Conservation (phyloP, 2,329 filamentous ascomycete species). For the Bipolaris victoriae region DNA sequence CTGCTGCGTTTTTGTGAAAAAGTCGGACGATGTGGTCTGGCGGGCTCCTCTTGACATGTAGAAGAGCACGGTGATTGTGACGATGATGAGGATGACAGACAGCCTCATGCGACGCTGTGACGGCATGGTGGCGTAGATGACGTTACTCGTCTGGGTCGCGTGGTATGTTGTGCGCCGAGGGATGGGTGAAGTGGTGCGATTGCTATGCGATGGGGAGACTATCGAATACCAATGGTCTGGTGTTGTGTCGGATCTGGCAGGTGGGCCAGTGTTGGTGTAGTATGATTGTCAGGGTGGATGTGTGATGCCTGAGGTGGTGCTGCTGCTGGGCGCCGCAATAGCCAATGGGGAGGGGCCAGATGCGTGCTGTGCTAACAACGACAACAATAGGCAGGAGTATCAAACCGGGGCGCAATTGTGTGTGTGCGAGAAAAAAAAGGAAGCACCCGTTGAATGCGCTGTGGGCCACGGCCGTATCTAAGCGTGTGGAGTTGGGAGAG, state of each 20-base stretch:
- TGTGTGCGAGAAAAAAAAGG: slow-evolving; percentile 2
- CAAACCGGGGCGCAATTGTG: not conserved
- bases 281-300: not conserved
- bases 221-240: not conserved
- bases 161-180: slow-evolving; percentile 4
- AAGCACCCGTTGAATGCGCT: slow-evolving; percentile 1
- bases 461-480: slow-evolving; percentile 3
- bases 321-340: slow-evolving; percentile 2
- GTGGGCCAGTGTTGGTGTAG: not conserved
- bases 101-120: slow-evolving; percentile 69
- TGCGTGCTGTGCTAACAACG: not conserved
- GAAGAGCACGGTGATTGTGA: slow-evolving; percentile 70
- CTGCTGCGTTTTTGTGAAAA: slow-evolving; percentile 65
- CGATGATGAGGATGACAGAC: slow-evolving; percentile 67
- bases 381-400: not conserved
- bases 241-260: not conserved
- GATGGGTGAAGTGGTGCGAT: too few species aligned
- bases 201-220: not conserved
- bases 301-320: not conserved
- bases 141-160: slow-evolving; percentile 13
- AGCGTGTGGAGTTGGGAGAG: not conserved
- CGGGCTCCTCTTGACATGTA: slow-evolving; percentile 73
- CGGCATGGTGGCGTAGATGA: slow-evolving; percentile 36
- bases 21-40: slow-evolving; percentile 59
- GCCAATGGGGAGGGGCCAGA: not conserved